Percentiles rank a stretch among this genome's conserved stretches.
Evolutionary conservation across 305 asterid genomes (phyloP).

Genomic region (Fraxinus sp.): DNA sequence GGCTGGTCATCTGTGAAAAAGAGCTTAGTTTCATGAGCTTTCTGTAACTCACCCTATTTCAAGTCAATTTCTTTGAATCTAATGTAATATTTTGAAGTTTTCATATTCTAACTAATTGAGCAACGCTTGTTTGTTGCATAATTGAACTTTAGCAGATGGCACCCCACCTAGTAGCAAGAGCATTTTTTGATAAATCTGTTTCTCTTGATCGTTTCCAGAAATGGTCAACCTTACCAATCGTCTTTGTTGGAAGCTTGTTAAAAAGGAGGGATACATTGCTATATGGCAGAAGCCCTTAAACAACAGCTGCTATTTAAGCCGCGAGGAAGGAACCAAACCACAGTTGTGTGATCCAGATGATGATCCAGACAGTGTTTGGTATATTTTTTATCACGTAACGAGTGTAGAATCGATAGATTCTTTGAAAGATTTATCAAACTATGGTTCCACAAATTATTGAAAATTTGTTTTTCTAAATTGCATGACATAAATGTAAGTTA

Average conservation of each 20-base stretch:
- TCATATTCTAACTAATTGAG: constrained; percentile 9
- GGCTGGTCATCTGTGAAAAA: constrained; percentile 10
- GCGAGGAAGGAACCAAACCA: constrained; percentile 62
- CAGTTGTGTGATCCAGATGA: constrained; percentile 78
- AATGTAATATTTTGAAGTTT: background rate
- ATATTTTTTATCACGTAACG: constrained; percentile 26
- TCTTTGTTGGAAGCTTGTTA: constrained; percentile 88
- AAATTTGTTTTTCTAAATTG: background rate
- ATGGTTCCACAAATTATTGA: background rate
- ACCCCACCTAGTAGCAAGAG: constrained; percentile 13
- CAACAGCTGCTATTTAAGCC: constrained; percentile 80
- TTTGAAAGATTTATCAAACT: background rate
- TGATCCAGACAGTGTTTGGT: constrained; percentile 89
- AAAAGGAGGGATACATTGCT: constrained; percentile 90
- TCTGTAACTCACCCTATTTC: background rate
- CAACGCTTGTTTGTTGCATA: background rate
- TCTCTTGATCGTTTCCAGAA: constrained; percentile 44
- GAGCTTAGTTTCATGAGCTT: background rate
- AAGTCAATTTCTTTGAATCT: background rate
- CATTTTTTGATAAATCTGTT: constrained; percentile 20
- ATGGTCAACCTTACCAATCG: constrained; percentile 78
- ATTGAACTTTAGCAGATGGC: constrained; percentile 9
- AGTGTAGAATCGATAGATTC: background rate
- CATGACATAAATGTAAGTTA: background rate
- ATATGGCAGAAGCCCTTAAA: constrained; percentile 90